Base-by-base conservation (phyloP, 805 yeast genomes). In the Candida nemodendra region DNA sequence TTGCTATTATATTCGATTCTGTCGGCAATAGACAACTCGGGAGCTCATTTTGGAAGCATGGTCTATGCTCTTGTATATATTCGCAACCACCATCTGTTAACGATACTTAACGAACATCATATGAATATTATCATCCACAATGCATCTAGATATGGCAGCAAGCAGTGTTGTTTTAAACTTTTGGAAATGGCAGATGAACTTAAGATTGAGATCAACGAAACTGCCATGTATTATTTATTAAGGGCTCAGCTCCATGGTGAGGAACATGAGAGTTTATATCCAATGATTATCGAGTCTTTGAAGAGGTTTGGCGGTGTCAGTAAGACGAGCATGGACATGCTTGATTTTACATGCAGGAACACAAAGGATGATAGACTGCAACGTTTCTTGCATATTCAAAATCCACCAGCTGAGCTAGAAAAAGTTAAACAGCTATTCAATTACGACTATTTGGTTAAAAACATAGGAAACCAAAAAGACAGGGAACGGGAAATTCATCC, bases 221-320 rank as follows among this genome's bases (percentile, higher is more conserved):
- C 35, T 4, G 51, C 54, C 27, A 48, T 47, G 21, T 27, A 34
- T 9, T 31, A 43, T 17, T 23, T 58, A 9, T 13, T 57, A 40
- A 41, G 27, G 19, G 35, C 47, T 5, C 58, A 59, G 32, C 34
- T 47, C 4, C 36, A 27, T 19, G 65, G 65, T 2, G 34, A 29
- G 9, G 61, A 56, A 26, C 51, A 49, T 29, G 57, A 51, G 23
- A 50, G 57, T 5, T 11, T 60, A 2, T 51, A 43, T 23, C 28
- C 47, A n/a, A 14, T 54, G 11, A 30, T 54, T 5, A 18, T 42
- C 1, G 21, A 43, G 8, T 19, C 37, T 6, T 15, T 56, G 9
- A 30, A 38, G 9, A 35, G 34, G 3, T 32, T 45, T 29, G 37
- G 41, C 2, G 12, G 30, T 2, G 14, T 54, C 3, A 17, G 46